phyloP scores from a whole-genome alignment of 805 yeast genomes.

The Candida fluviatilis region DNA sequence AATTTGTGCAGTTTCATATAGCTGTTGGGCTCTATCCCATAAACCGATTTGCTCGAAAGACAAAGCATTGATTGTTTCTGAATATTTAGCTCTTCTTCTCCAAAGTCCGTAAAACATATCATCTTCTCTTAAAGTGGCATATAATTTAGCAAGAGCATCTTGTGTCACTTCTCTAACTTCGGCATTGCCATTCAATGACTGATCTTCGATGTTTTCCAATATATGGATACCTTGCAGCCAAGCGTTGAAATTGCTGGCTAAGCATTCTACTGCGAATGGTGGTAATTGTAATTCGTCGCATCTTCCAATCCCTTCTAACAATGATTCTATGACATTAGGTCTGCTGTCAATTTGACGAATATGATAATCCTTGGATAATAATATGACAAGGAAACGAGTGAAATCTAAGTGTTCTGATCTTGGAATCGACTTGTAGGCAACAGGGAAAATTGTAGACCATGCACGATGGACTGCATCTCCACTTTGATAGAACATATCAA shows the following conservation, averaged over 20 bases:
- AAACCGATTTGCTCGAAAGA: conserved; percentile 93
- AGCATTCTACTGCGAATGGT: conserved; percentile 86
- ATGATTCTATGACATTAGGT: conserved; percentile 81
- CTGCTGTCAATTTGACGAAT: conserved; percentile 82
- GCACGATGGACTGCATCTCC: conserved; percentile 74
- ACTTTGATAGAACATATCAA: conserved; percentile 78
- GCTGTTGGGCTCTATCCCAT: conserved; percentile 90
- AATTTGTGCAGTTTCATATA: conserved; percentile 94
- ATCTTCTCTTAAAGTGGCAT: conserved; percentile 84
- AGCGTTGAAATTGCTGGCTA: conserved; percentile 81
- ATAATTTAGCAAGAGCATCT: conserved; percentile 88
- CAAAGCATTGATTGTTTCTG: conserved; percentile 88
- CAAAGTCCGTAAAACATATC: conserved; percentile 97
- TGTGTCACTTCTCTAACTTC: conserved; percentile 79
- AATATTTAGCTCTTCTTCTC: conserved; percentile 93
- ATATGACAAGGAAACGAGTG: conserved; percentile 70
- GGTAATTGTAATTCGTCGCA: conserved; percentile 78
- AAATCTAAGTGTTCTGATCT: conserved; percentile 80
- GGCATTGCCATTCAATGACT: conserved; percentile 60
- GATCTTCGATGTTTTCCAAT: conserved; percentile 64
- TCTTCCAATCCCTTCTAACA: conserved; percentile 77
- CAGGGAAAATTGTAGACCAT: conserved; percentile 84
- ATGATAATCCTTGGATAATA: conserved; percentile 88
- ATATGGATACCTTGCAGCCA: conserved; percentile 88
- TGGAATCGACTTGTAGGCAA: conserved; percentile 69